phyloP scores from a whole-genome alignment of 805 yeast genomes.

The Brettanomyces custersianus region DNA sequence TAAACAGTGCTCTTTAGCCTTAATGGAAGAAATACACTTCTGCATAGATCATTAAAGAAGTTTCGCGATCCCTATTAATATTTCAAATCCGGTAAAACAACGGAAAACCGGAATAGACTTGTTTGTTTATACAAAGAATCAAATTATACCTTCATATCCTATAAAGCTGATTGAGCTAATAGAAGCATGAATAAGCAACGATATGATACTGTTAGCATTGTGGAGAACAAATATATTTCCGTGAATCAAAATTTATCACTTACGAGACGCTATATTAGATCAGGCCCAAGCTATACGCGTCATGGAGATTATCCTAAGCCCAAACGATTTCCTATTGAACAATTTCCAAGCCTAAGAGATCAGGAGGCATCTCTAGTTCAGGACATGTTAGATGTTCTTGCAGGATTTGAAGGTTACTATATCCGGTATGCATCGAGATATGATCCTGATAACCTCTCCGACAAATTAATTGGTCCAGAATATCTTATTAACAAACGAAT shows the following conservation, averaged over 20 bases:
- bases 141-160: constrained; percentile 1
- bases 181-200: too few relatives aligned
- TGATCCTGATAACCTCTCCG: constrained; percentile 33
- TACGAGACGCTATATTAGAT: constrained; percentile 12
- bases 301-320: constrained; percentile 9
- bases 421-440: constrained; percentile 59
- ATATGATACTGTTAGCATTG: too few relatives aligned
- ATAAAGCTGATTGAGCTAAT: constrained; percentile 6
- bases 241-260: constrained; percentile 2
- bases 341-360: constrained; percentile 35
- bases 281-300: constrained; percentile 13
- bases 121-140: too few relatives aligned
- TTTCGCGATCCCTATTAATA: too few relatives aligned
- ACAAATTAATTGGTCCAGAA: constrained; percentile 60
- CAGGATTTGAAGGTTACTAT: constrained; percentile 73
- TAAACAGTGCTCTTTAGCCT: too few relatives aligned
- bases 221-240: too few relatives aligned
- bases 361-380: constrained; percentile 69
- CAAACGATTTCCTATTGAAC: constrained; percentile 33
- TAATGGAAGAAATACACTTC: too few relatives aligned
- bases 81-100: too few relatives aligned
- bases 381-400: constrained; percentile 60
- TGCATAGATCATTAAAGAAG: too few relatives aligned
- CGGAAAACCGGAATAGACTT: too few relatives aligned
- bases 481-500: constrained; percentile 62